Base-by-base conservation (phyloP, 768 basidiomycete genomes). In the Daedalea quercina region DNA sequence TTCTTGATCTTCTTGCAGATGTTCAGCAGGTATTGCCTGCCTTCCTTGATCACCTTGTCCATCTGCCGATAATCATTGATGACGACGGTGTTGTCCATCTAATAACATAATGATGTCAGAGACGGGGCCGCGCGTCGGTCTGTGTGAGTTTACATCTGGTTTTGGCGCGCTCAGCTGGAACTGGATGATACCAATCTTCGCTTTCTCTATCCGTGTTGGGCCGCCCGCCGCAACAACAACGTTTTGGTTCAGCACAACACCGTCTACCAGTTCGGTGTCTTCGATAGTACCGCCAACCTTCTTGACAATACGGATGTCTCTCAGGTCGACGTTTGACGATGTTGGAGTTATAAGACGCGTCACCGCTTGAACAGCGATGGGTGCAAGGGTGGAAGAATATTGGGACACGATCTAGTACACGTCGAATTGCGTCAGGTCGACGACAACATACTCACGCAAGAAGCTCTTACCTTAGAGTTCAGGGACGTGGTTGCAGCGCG, bases 11-110 rank as follows among this genome's bases (percentile, higher is more conserved):
- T 94, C 73, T 98, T 98, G 84, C 92, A 95, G 50, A 98, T 82
- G 68, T 94, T 97, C 63, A 99, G 84, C 53, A 99, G 80, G 69
- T 99, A 98, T 70, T 94, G 91, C 44, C 96, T 88, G 53, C 95
- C 95, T 70, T 99, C 96, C 71, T 99, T 98, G 72, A 99, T 87
- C 54, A 98, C 94, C 69, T 97, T 96, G 78, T 98, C 96, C 95
- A 99, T 98, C 69, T 97, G 96, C 17, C 96, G 87, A 73, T 99
- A 99, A 71, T 99, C 95, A 58, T 95, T 98, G 61, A 99, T 97
- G 48, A 98, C 88, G 42, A 99, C 94, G 3, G 95, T 97, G 75
- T 99, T 98, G 71, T 99, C 96, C 95, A 99, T 99, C 94, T 97
- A 60, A 9, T 46, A 8, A 40, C 54, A 28, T 4, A 26, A 55